Conservation (phyloP, 169 alveolate genomes). For the Eimeria maxima region DNA sequence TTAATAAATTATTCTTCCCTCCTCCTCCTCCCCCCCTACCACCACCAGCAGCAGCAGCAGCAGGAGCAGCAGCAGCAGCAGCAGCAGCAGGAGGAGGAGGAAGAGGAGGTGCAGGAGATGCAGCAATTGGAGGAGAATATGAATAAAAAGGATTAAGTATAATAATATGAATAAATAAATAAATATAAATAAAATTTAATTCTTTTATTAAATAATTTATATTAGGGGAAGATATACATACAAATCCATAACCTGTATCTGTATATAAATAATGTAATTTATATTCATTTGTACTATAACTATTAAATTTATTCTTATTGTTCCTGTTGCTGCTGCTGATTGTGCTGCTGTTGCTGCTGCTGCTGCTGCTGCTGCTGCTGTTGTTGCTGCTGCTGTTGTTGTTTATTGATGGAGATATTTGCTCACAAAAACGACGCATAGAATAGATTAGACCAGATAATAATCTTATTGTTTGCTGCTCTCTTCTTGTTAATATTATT, state of each 20-base stretch:
- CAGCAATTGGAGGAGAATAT: constrained; percentile 8
- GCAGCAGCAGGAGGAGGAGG: too few relatives aligned
- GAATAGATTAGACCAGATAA: constrained; percentile 69
- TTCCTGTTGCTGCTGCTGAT: too few relatives aligned
- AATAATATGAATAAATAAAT: constrained; percentile 53
- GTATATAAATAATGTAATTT: constrained; percentile 73
- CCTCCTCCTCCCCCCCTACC: too few relatives aligned
- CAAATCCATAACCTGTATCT: constrained; percentile 80
- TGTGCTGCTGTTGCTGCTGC: constrained; percentile 73
- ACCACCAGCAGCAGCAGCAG: too few relatives aligned
- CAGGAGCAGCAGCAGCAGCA: too few relatives aligned
- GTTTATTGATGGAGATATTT: constrained; percentile 27
- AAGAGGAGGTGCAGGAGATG: too few relatives aligned
- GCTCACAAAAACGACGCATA: constrained; percentile 79
- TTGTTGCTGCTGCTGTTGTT: constrained; percentile 56
- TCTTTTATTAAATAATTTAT: constrained; percentile 46
- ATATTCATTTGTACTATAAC: constrained; percentile 48
- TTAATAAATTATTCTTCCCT: too few relatives aligned
- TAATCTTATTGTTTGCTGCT: constrained; percentile 68
- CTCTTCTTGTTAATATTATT: constrained; percentile 1
- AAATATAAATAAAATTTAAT: constrained; percentile 55
- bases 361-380: constrained; percentile 62
- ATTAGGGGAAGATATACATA: constrained; percentile 81
- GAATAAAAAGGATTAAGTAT: constrained; percentile 51
- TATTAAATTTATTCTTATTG: too few relatives aligned